These are phyloP conservation scores for Colletotrichum plurivorum DNA, from an alignment of 2,329 filamentous ascomycete species.

Conservation along the genomic window DNA sequence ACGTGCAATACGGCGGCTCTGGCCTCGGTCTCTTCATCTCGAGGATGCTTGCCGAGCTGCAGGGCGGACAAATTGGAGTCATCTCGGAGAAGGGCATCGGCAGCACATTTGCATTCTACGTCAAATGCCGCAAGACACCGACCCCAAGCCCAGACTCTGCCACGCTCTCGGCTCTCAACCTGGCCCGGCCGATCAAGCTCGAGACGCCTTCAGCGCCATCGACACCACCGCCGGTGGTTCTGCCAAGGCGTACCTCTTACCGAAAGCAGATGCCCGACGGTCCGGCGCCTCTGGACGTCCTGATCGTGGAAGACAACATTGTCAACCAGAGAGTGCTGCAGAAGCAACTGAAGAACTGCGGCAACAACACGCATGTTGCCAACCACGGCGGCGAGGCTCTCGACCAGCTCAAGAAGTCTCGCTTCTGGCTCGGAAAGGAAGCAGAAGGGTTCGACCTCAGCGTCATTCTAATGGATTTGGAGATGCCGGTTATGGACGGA, in stretches of 20 bases:
- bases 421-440: constrained; percentile 68
- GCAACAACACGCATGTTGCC: constrained; percentile 73
- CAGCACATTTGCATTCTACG: constrained; percentile 83
- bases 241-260: constrained; percentile 27
- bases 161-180: constrained; percentile 52
- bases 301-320: constrained; percentile 78
- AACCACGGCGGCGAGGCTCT: constrained; percentile 76
- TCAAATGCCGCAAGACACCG: constrained; percentile 74
- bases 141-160: constrained; percentile 55
- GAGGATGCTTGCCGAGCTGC: constrained; percentile 80
- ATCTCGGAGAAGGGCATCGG: constrained; percentile 76
- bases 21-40: constrained; percentile 83
- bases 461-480: constrained; percentile 84
- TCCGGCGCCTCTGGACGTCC: constrained; percentile 59
- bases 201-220: constrained; percentile 40
- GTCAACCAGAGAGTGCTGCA: constrained; percentile 77
- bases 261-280: background rate
- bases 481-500: constrained; percentile 89
- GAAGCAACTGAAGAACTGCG: constrained; percentile 72
- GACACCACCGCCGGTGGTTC: constrained; percentile 18
- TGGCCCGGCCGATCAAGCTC: constrained; percentile 44
- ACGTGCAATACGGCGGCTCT: constrained; percentile 80
- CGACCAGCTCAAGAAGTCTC: constrained; percentile 68
- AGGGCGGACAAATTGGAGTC: constrained; percentile 84
- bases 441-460: constrained; percentile 68